Conservation (phyloP, 208 protist species). For the Tritrichomonas foetus region DNA sequence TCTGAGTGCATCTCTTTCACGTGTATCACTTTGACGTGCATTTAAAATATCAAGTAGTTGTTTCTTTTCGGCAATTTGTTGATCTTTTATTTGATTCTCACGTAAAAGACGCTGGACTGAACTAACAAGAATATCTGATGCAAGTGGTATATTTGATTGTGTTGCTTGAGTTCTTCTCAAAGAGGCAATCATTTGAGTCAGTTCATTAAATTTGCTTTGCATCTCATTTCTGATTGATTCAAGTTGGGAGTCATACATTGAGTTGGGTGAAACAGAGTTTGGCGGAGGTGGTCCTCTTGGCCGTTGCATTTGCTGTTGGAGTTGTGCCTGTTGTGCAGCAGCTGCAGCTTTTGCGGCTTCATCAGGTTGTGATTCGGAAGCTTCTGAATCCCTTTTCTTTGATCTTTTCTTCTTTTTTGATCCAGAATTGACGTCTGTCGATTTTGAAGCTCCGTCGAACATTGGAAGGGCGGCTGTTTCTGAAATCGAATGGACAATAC, state of each 20-base stretch:
- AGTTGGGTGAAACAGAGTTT: neutral
- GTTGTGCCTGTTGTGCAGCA: neutral
- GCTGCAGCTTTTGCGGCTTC: neutral
- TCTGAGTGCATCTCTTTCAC: neutral
- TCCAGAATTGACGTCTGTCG: too few relatives aligned
- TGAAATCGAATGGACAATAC: too few relatives aligned
- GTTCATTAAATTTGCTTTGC: slow-evolving; percentile 1
- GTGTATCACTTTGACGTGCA: neutral
- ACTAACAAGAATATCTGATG: neutral
- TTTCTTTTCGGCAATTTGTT: neutral
- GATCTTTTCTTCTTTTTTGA: neutral
- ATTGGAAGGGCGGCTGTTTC: neutral
- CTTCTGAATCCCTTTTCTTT: too few relatives aligned
- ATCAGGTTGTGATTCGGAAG: neutral
- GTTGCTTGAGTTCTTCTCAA: neutral
- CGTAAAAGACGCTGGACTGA: neutral
- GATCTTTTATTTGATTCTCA: neutral
- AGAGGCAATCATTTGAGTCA: neutral
- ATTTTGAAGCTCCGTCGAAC: neutral
- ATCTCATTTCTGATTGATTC: neutral
- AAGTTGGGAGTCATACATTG: slow-evolving; percentile 2
- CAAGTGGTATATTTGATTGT: neutral
- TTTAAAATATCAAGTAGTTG: neutral
- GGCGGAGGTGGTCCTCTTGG: neutral
- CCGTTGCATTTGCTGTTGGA: neutral